A percentile compares a stretch with the other conserved stretches of the same genome.
Conservation (phyloP, 78 protist genomes). For the Polysphondylium violaceum region DNA sequence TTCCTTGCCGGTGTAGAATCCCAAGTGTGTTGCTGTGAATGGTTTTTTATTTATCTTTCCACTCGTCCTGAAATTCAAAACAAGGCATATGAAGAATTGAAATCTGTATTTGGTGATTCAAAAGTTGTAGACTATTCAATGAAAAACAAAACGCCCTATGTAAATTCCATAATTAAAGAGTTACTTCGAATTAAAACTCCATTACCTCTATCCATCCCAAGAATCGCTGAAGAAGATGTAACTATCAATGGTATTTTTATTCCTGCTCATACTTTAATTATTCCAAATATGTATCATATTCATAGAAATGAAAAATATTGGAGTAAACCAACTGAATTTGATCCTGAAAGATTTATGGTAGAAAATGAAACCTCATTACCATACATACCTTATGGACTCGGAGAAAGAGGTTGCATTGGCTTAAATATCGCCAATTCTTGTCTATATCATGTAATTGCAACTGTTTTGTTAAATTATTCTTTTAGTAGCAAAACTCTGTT, state of each 20-base stretch:
- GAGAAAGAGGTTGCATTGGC: constrained; percentile 16
- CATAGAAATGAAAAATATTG: constrained; percentile 3
- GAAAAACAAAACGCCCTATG: background rate
- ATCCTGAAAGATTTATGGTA: constrained; percentile 49
- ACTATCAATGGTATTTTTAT: background rate
- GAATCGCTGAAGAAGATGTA: constrained; percentile 10
- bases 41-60: background rate
- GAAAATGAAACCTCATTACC: background rate
- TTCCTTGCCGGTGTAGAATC: constrained; percentile 22
- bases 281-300: background rate
- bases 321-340: constrained; percentile 21
- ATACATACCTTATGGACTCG: constrained; percentile 2
- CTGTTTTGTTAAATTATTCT: no score
- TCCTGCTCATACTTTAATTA: background rate
- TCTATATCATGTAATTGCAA: no score
- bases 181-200: constrained; percentile 5
- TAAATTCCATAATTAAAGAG: constrained; percentile 50
- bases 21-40: no score
- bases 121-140: background rate
- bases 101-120: background rate
- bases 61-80: constrained; percentile 41
- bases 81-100: constrained; percentile 23
- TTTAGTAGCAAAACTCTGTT: no score
- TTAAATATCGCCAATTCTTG: no score
- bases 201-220: background rate